phyloP scores from a whole-genome alignment of 805 yeast genomes.

The Hanseniaspora lachancei region DNA sequence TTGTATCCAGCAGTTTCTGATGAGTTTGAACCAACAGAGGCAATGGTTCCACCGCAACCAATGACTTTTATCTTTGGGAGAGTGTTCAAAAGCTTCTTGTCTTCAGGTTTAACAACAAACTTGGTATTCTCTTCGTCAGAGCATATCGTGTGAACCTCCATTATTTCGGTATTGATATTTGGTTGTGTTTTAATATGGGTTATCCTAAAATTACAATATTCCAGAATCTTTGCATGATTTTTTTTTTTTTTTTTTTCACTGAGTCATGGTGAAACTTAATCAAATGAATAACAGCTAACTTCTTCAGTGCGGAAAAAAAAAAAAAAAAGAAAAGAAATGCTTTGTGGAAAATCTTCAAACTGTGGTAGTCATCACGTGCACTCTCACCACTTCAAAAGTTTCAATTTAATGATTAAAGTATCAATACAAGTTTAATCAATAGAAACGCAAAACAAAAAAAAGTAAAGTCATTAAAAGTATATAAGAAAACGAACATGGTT shows the following conservation, averaged over 20 bases:
- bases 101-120: slow-evolving; percentile 18
- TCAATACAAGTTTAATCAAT: neutral
- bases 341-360: no score
- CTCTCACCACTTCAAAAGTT: no score
- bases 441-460: neutral
- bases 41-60: slow-evolving; percentile 51
- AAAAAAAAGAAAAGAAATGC: no score
- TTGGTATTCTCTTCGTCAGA: slow-evolving; percentile 25
- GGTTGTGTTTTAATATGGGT: neutral
- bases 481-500: neutral
- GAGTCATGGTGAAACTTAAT: neutral
- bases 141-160: slow-evolving; percentile 26
- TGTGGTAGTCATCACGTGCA: no score
- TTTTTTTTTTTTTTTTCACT: neutral
- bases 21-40: slow-evolving; percentile 37
- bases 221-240: no score
- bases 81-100: neutral
- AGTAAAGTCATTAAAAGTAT: neutral
- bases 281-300: no score
- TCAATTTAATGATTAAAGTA: neutral
- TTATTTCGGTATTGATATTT: neutral
- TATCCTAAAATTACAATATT: neutral
- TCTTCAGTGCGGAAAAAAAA: no score
- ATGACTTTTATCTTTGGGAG: slow-evolving; percentile 34
- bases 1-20: slow-evolving; percentile 43